Base-by-base conservation (phyloP, 257 asterid genomes). In the Solanum chmielewskii region DNA sequence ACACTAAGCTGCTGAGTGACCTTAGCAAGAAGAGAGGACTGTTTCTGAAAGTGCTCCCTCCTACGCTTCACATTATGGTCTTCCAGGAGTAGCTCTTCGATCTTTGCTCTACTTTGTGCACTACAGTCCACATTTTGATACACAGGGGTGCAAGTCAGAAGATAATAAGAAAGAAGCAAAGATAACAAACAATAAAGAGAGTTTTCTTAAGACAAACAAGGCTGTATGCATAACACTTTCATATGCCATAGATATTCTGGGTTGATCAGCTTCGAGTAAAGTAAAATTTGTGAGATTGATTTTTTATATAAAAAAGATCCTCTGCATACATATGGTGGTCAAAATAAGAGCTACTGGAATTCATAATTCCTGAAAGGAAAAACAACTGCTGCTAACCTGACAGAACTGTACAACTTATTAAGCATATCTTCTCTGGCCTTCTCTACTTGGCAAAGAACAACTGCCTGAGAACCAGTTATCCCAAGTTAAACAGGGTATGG, bases 371-470 rank as follows among this genome's bases (percentile, higher is more conserved):
- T 73, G 33, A 59, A 86, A 86, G 84, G 59, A 49, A 86, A 73
- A 33, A 49, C 66, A 70, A 69, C 71, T 68, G 25, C 47, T 86
- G 73, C 88, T 86, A 69, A 96, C 98, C 98, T 96, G 94, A 96
- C 76, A 86, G 99, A 95, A 93, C 94, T 95, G 94, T 96, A 96
- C 89, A 96, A 88, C 89, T 95, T 96, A 83, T 96, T 96, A 85
- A 96, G 98, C 99, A 96, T 96, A 89, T 96, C 99, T 91, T 96
- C 99, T 91, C 95, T 94, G 27, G 98, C 96, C 90, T 96, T 96
- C 88, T 96, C 99, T 39, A 96, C 99, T 94, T 96, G 99, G 91
- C 96, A 94, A 90, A 94, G 98, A 68, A 96, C 99, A 90, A 96
- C 97, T 18, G 99, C 99, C 99, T 96, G 95, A 47, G 89, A 86